phyloP scores from a whole-genome alignment of 2,329 filamentous ascomycete species.

The Pseudogymnoascus sp. region DNA sequence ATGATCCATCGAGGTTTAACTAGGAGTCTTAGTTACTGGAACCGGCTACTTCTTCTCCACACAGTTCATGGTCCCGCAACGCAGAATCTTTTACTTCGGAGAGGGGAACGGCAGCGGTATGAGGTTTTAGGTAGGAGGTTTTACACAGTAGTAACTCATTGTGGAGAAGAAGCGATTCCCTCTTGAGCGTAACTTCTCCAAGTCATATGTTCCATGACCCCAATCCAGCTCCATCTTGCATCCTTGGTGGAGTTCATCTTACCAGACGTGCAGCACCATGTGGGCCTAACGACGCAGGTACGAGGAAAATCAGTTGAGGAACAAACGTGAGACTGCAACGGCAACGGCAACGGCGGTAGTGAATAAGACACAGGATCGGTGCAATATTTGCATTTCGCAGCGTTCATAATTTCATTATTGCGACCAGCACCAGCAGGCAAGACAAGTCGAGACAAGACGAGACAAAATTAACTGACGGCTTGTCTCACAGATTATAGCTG shows the following conservation, averaged over 20 bases:
- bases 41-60: neutral
- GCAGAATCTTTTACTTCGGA: slow-evolving; percentile 7
- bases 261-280: slow-evolving; percentile 6
- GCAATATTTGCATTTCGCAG: neutral
- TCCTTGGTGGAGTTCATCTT: slow-evolving; percentile 8
- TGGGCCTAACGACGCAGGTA: slow-evolving; percentile 6
- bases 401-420: neutral
- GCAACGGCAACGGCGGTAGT: neutral
- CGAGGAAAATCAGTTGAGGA: neutral
- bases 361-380: neutral
- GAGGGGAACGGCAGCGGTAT: neutral
- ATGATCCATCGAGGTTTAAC: neutral
- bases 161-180: slow-evolving; percentile 2
- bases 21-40: slow-evolving; percentile 6
- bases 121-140: slow-evolving; percentile 5
- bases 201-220: slow-evolving; percentile 1
- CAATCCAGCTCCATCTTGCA: slow-evolving; percentile 2
- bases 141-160: slow-evolving; percentile 5
- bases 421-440: neutral
- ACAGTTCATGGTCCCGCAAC: neutral
- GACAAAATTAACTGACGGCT: neutral
- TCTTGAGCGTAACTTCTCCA: neutral
- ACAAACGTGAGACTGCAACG: neutral
- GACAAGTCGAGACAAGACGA: neutral
- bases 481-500: neutral